Conservation (phyloP, 306 rosid genomes). For the Pyrus betulifolia region DNA sequence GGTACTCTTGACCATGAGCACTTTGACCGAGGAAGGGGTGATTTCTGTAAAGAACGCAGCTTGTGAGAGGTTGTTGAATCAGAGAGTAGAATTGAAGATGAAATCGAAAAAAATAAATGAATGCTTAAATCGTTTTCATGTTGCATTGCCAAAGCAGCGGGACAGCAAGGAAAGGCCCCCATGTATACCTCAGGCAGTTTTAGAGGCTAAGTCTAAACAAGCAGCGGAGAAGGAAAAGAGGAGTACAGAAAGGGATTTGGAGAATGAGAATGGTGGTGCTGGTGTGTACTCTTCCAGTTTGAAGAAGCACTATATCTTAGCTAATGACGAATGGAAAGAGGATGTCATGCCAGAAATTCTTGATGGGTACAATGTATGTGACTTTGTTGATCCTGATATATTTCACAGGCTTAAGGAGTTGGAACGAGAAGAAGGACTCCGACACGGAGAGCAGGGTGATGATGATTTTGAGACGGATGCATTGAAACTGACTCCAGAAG, state of each 20-base stretch:
- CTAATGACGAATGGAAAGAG: slow-evolving; percentile 84
- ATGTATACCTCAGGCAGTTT: slow-evolving; percentile 68
- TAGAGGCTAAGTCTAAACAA: slow-evolving; percentile 61
- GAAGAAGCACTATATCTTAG: slow-evolving; percentile 63
- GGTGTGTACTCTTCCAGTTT: slow-evolving; percentile 82
- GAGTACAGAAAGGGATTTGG: slow-evolving; percentile 67
- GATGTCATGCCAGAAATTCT: slow-evolving; percentile 76
- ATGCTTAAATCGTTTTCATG: slow-evolving; percentile 73
- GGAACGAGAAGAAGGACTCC: slow-evolving; percentile 69
- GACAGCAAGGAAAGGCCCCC: slow-evolving; percentile 72
- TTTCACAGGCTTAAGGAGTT: slow-evolving; percentile 67
- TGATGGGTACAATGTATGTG: slow-evolving; percentile 86
- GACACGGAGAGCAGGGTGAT: slow-evolving; percentile 41
- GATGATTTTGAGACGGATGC: slow-evolving; percentile 69
- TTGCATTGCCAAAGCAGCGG: slow-evolving; percentile 70
- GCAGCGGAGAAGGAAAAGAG: slow-evolving; percentile 54
- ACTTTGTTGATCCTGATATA: slow-evolving; percentile 76
- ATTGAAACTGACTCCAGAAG: slow-evolving; percentile 51
- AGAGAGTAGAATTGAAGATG: slow-evolving; percentile 81
- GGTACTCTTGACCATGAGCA: slow-evolving; percentile 75
- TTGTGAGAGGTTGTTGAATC: slow-evolving; percentile 70
- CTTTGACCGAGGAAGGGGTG: slow-evolving; percentile 79
- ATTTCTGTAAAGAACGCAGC: slow-evolving; percentile 82
- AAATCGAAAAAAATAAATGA: slow-evolving; percentile 70
- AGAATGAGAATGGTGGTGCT: slow-evolving; percentile 87